Conservation (phyloP, 768 basidiomycete genomes). For the Dictyophora rubrovolvata region DNA sequence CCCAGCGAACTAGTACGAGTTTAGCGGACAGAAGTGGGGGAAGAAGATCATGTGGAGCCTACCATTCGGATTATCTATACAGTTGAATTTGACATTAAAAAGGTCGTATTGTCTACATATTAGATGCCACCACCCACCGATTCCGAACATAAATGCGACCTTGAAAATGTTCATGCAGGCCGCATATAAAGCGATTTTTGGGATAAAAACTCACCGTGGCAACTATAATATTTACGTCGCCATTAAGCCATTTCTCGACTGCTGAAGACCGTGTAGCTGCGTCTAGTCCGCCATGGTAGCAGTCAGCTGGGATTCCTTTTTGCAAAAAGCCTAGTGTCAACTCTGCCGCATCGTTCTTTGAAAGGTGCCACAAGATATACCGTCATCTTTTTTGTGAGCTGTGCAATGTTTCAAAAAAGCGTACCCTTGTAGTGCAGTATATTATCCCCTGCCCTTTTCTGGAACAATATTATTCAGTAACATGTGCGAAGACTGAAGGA, state of each 20-base stretch:
- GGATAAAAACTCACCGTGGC: not conserved
- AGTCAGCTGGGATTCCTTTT: not conserved
- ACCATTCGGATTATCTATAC: constrained; percentile 6
- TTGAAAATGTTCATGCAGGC: not conserved
- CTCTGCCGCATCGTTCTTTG: not conserved
- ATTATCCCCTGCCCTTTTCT: constrained; percentile 4
- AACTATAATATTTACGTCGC: not conserved
- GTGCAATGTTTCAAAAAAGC: not conserved
- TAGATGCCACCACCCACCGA: not conserved
- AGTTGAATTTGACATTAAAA: not conserved
- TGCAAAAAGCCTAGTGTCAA: not conserved
- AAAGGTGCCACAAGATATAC: too few relatives aligned
- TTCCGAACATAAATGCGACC: constrained; percentile 6
- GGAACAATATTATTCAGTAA: not conserved
- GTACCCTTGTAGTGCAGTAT: not conserved
- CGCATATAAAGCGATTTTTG: not conserved
- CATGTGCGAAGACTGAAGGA: not conserved
- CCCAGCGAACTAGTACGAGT: constrained; percentile 2
- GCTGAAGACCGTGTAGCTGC: not conserved
- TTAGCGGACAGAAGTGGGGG: not conserved
- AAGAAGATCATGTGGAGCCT: not conserved
- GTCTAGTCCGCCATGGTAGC: not conserved
- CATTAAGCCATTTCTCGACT: not conserved
- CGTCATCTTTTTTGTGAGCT: not conserved
- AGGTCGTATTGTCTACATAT: not conserved